Evolutionary conservation across 257 asterid species (phyloP).

Genomic region (Penstemon newberryi): DNA sequence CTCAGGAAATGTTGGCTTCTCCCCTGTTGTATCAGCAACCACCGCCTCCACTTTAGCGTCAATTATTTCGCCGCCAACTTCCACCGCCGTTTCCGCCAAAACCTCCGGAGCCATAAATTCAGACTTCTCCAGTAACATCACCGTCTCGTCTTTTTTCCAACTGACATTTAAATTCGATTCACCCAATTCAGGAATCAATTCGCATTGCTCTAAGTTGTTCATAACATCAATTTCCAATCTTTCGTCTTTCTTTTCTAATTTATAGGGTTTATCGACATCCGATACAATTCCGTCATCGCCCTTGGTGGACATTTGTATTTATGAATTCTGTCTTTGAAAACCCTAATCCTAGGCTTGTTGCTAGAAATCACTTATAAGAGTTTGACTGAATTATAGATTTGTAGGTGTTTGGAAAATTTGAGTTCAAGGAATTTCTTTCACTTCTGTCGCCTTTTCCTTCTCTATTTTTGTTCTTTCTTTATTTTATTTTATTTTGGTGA

Average conservation of each 20-base stretch:
- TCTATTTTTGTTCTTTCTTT: no score
- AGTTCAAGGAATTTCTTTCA: no score
- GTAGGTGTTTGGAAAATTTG: no score
- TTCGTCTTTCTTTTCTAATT: conserved; percentile 36
- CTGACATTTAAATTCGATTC: conserved; percentile 29
- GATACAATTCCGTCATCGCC: conserved; percentile 22
- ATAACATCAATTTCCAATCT: conserved; percentile 25
- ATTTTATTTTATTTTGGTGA: no score
- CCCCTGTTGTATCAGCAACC: conserved; percentile 21
- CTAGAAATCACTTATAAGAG: no score
- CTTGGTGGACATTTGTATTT: conserved; percentile 30
- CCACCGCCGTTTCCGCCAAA: no score
- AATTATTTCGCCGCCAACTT: no score
- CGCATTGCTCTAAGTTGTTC: conserved; percentile 38
- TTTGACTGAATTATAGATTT: no score
- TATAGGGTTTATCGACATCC: conserved; percentile 29
- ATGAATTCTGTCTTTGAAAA: conserved; percentile 26
- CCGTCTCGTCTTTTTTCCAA: conserved; percentile 31
- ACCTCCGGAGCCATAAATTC: conserved; percentile 7
- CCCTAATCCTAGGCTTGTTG: conserved; percentile 62
- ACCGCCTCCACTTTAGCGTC: no score
- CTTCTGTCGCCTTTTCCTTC: no score
- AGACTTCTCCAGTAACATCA: conserved; percentile 22
- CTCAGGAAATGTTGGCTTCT: no score
- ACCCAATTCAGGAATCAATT: conserved; percentile 31